phyloP scores from a whole-genome alignment of 2,329 filamentous ascomycete genomes.

The Alternaria novae-zelandiae region DNA sequence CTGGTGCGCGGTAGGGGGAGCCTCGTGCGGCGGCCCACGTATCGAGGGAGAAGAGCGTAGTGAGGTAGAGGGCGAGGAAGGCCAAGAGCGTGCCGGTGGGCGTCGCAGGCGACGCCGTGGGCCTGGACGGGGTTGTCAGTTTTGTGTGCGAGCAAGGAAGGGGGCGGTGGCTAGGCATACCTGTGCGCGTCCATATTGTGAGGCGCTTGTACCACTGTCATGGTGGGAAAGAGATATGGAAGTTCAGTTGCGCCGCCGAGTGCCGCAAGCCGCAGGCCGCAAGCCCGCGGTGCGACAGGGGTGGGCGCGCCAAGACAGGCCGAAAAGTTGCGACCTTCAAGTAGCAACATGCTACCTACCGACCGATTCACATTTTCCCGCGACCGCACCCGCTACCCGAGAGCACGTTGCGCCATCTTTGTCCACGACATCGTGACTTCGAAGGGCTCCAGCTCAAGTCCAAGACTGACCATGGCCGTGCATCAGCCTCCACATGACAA shows the following conservation, averaged over 20 bases:
- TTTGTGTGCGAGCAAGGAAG: neutral
- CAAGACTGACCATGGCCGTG: neutral
- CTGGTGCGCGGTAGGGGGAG: constrained; percentile 40
- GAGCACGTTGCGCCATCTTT: neutral
- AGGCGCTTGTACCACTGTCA: neutral
- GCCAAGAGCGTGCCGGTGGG: constrained; percentile 35
- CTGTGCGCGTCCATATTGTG: constrained; percentile 8
- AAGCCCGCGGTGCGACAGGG: constrained; percentile 6
- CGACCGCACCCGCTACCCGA: neutral
- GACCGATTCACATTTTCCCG: neutral
- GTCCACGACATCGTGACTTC: neutral
- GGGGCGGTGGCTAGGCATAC: neutral
- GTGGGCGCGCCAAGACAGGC: constrained; percentile 26
- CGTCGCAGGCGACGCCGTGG: constrained; percentile 6
- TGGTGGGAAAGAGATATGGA: neutral
- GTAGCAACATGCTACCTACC: neutral
- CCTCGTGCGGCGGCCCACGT: constrained; percentile 43
- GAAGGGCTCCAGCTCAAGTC: neutral
- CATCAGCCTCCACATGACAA: constrained; percentile 18
- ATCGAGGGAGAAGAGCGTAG: constrained; percentile 49
- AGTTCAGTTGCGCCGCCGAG: no score
- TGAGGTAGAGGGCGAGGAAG: constrained; percentile 49
- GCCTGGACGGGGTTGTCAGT: constrained; percentile 6
- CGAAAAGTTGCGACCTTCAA: constrained; percentile 2
- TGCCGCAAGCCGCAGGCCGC: no score